Evolutionary conservation across 2,329 filamentous ascomycete genomes (phyloP).

Genomic region (Verticillium dahliae): DNA sequence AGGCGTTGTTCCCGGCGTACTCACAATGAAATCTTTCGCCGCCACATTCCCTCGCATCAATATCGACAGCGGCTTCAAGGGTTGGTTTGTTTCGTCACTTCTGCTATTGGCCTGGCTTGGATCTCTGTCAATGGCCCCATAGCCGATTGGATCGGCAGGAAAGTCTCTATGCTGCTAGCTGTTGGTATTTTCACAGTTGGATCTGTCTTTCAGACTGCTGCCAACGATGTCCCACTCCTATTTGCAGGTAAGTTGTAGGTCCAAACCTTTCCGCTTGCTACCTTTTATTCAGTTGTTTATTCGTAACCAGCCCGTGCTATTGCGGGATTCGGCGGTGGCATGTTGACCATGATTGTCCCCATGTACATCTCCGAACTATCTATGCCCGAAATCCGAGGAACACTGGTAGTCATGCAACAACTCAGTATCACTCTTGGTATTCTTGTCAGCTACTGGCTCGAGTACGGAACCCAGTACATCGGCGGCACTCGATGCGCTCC

Average conservation of each 20-base stretch:
- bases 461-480: conserved; percentile 32
- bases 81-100: conserved; percentile 46
- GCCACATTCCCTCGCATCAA: conserved; percentile 25
- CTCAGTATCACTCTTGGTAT: conserved; percentile 35
- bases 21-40: conserved; percentile 37
- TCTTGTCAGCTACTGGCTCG: conserved; percentile 34
- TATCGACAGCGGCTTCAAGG: conserved; percentile 38
- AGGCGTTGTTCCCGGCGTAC: conserved; percentile 38
- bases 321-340: conserved; percentile 36
- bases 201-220: conserved; percentile 35
- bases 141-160: conserved; percentile 25
- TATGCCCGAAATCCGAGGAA: conserved; percentile 39
- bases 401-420: conserved; percentile 37
- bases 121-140: conserved; percentile 35
- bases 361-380: conserved; percentile 42
- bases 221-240: conserved; percentile 29
- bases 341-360: conserved; percentile 30
- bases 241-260: conserved; percentile 16
- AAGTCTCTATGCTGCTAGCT: conserved; percentile 26
- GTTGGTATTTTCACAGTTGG: conserved; percentile 31
- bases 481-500: conserved; percentile 39
- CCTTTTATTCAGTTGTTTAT: background rate
- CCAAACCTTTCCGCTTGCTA: too few relatives aligned
- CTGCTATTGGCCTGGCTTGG: conserved; percentile 42
- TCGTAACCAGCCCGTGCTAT: conserved; percentile 28